Percentiles rank a stretch among this genome's conserved stretches.
Evolutionary conservation across 202 grass and related monocot species (phyloP).

Genomic region (Zoysia matrella): DNA sequence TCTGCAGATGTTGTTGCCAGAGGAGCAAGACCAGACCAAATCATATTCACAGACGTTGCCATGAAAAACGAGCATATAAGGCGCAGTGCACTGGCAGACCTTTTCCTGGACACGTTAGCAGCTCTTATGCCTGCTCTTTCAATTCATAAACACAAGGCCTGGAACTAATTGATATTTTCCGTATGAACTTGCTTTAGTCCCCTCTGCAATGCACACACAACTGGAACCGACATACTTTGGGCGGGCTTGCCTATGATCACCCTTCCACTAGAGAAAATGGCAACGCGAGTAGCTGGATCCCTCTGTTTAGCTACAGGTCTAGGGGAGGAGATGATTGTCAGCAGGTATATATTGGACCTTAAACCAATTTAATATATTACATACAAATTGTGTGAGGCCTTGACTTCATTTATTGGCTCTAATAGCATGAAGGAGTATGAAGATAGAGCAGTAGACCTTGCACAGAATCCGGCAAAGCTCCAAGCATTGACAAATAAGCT

Average conservation of each 20-base stretch:
- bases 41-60: conserved; percentile 97
- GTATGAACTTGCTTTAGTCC: conserved; percentile 51
- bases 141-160: background rate
- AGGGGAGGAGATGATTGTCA: conserved; percentile 95
- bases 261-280: conserved; percentile 97
- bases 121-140: conserved; percentile 15
- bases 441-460: conserved; percentile 79
- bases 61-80: conserved; percentile 95
- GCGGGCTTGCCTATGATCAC: conserved; percentile 97
- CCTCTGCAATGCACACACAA: conserved; percentile 97
- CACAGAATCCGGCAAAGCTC: conserved; percentile 70
- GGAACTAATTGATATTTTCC: conserved; percentile 12
- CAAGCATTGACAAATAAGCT: conserved; percentile 70
- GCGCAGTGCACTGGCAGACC: conserved; percentile 86
- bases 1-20: conserved; percentile 80
- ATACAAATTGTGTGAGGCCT: background rate
- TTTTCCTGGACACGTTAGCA: conserved; percentile 94
- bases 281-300: conserved; percentile 97
- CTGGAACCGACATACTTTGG: conserved; percentile 94
- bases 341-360: conserved; percentile 51
- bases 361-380: background rate
- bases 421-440: conserved; percentile 88
- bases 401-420: conserved; percentile 29
- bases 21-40: conserved; percentile 82
- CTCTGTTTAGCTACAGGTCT: conserved; percentile 82